These are phyloP conservation scores for Tetrahymena elliotti DNA, from an alignment of 73 alveolate genomes.

Conservation along the genomic window DNA sequence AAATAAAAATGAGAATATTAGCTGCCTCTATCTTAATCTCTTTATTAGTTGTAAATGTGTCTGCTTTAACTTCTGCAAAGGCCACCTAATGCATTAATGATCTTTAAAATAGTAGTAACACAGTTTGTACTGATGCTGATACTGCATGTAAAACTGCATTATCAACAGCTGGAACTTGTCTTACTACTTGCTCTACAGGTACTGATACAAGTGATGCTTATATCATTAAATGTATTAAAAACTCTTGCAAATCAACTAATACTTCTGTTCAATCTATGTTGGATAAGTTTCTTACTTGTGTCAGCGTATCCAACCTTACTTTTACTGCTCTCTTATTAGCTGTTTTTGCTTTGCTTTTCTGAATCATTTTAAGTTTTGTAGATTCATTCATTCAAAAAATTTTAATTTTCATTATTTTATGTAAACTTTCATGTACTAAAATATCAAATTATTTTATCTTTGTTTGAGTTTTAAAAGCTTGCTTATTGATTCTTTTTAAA, in stretches of 20 bases:
- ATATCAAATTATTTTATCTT: too few species aligned
- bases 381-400: too few species aligned
- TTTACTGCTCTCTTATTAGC: neutral
- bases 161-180: neutral
- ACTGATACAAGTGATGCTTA: neutral
- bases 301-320: neutral
- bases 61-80: neutral
- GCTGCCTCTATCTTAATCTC: neutral
- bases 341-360: neutral
- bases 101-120: neutral
- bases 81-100: neutral
- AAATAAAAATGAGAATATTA: neutral
- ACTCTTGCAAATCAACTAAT: neutral
- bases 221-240: neutral
- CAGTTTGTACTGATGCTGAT: neutral
- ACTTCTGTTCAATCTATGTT: neutral
- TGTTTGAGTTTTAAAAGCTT: too few species aligned
- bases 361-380: neutral
- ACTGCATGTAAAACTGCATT: too few species aligned
- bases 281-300: neutral
- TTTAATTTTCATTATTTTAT: too few species aligned
- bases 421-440: too few species aligned
- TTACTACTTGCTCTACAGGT: neutral
- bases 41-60: neutral
- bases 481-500: too few species aligned